Conservation (phyloP, 1,284 basidiomycete species). For the Exsudoporus floridanus region DNA sequence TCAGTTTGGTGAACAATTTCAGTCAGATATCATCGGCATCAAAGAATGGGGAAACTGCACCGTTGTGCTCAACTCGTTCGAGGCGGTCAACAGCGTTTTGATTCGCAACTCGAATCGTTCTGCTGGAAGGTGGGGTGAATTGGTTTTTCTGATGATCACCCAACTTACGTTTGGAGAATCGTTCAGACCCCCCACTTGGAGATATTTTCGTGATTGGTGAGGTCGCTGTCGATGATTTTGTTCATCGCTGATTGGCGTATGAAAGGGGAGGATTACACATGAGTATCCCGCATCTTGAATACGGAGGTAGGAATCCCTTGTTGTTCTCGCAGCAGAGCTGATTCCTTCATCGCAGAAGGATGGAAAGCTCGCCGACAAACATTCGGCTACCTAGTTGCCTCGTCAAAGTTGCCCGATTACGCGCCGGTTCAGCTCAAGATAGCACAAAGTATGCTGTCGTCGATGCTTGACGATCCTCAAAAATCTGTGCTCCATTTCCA, state of each 20-base stretch:
- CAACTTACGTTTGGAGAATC: background rate
- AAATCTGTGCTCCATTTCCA: slow-evolving; percentile 1
- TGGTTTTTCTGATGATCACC: no score
- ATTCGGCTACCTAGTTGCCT: slow-evolving; percentile 3
- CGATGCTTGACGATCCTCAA: slow-evolving; percentile 1
- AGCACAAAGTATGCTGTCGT: slow-evolving; percentile 1
- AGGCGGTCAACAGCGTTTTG: slow-evolving; percentile 4
- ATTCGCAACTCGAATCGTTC: slow-evolving; percentile 7
- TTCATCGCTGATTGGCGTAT: background rate
- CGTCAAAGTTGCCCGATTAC: slow-evolving; percentile 6
- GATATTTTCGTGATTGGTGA: slow-evolving; percentile 5
- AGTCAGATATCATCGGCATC: slow-evolving; percentile 8
- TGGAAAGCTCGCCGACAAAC: slow-evolving; percentile 8
- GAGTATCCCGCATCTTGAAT: slow-evolving; percentile 9
- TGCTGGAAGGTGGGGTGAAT: slow-evolving; percentile 2
- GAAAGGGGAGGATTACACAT: slow-evolving; percentile 4
- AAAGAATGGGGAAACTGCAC: slow-evolving; percentile 5
- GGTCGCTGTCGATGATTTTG: background rate
- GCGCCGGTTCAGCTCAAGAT: slow-evolving; percentile 4
- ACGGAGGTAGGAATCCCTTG: background rate
- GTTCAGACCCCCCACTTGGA: slow-evolving; percentile 7
- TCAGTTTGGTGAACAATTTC: slow-evolving; percentile 7
- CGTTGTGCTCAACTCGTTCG: slow-evolving; percentile 9
- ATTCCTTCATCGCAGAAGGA: background rate
- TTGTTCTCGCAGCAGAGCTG: background rate